Evolutionary conservation across 805 yeast species (phyloP).

Genomic region (Yarrowia sp.): DNA sequence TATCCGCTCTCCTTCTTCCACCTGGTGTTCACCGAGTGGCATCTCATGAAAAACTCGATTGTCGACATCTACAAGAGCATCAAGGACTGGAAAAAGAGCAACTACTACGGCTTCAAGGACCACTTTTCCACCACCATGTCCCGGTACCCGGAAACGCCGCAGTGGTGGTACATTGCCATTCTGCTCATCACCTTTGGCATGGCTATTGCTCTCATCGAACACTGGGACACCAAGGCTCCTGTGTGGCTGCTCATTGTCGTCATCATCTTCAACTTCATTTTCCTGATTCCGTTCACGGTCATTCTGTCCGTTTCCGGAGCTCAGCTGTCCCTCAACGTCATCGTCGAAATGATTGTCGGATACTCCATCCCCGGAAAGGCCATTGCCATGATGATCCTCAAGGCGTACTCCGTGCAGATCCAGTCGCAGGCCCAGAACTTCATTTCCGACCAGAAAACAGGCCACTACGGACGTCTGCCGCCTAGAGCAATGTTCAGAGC

Average conservation of each 20-base stretch:
- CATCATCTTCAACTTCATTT: constrained; percentile 58
- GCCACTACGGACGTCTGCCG: constrained; percentile 65
- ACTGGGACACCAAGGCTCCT: constrained; percentile 59
- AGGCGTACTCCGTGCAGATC: constrained; percentile 66
- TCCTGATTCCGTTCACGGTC: constrained; percentile 64
- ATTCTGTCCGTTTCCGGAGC: constrained; percentile 66
- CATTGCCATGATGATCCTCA: constrained; percentile 66
- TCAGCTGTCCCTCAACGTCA: constrained; percentile 62
- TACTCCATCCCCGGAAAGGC: constrained; percentile 69
- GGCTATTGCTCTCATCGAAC: constrained; percentile 45
- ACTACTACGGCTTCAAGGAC: constrained; percentile 41
- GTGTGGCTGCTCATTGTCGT: constrained; percentile 68
- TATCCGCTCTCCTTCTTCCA: constrained; percentile 53
- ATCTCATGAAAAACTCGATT: constrained; percentile 42
- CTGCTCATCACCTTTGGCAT: constrained; percentile 55
- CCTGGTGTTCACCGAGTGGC: constrained; percentile 36
- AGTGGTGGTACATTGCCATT: constrained; percentile 68
- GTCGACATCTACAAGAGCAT: constrained; percentile 6
- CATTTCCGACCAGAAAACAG: constrained; percentile 64
- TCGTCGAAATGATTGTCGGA: constrained; percentile 70
- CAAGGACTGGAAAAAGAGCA: constrained; percentile 1
- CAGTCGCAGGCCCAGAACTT: constrained; percentile 66
- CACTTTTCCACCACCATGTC: constrained; percentile 53
- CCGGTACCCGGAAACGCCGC: constrained; percentile 72
- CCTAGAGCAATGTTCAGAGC: constrained; percentile 60